These are phyloP conservation scores for Penicillium salamii DNA, from an alignment of 495 filamentous ascomycete genomes.

Conservation along the genomic window DNA sequence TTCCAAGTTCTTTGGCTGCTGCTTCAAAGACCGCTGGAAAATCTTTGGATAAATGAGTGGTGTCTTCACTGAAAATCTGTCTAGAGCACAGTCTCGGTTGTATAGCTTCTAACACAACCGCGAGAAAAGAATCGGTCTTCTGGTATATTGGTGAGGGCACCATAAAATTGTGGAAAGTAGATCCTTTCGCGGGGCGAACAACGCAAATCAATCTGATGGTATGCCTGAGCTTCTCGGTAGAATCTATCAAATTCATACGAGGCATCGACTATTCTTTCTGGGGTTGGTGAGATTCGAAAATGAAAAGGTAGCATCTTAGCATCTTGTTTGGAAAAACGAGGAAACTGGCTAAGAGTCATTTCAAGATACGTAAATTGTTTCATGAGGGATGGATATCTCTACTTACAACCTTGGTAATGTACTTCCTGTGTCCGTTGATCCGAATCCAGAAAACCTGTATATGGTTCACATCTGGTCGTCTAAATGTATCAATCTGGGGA, in stretches of 20 bases:
- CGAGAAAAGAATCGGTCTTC: conserved; percentile 1
- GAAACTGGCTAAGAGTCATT: neutral
- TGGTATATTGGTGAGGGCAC: conserved; percentile 1
- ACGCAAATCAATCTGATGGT: neutral
- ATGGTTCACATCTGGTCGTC: neutral
- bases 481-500: neutral
- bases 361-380: neutral
- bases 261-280: neutral
- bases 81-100: conserved; percentile 1
- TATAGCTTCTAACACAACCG: conserved; percentile 1
- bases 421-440: conserved; percentile 1
- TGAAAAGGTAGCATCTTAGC: neutral
- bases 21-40: neutral
- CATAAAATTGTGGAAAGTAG: conserved; percentile 1
- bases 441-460: conserved; percentile 3
- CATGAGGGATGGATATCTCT: neutral
- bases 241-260: conserved; percentile 4
- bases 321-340: conserved; percentile 4
- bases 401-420: conserved; percentile 1
- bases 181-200: neutral
- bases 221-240: conserved; percentile 4
- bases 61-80: conserved; percentile 1
- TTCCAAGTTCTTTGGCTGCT: neutral
- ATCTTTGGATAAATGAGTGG: neutral
- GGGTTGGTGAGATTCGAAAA: neutral